Percentiles rank a stretch among this genome's conserved stretches.
Conservation (phyloP, 2,329 filamentous ascomycete genomes). For the Phoma sp. region DNA sequence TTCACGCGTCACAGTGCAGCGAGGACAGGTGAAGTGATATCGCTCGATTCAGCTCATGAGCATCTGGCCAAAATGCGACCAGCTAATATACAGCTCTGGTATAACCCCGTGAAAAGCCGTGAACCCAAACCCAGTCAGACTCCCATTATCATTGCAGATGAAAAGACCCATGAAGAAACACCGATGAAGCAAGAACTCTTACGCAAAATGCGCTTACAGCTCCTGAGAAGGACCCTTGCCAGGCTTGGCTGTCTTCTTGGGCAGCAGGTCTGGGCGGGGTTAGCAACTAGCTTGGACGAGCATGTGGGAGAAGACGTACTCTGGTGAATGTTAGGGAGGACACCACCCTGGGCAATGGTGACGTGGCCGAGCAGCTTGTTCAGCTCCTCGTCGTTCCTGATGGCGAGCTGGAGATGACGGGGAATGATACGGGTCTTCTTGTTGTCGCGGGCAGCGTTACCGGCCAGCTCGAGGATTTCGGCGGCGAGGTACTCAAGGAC, state of each 20-base stretch:
- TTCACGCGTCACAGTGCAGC: neutral
- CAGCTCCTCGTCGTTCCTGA: slow-evolving; percentile 99
- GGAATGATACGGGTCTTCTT: slow-evolving; percentile 99
- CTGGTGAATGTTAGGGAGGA: slow-evolving; percentile 95
- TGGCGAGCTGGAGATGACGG: slow-evolving; percentile 97
- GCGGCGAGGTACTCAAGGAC: slow-evolving; percentile 98
- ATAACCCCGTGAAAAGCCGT: slow-evolving; percentile 58
- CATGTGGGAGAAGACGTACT: slow-evolving; percentile 67
- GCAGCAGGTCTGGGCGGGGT: slow-evolving; percentile 79
- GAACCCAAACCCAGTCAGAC: slow-evolving; percentile 67
- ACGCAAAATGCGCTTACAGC: slow-evolving; percentile 68
- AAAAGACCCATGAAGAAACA: slow-evolving; percentile 61
- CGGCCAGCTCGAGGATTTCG: slow-evolving; percentile 98
- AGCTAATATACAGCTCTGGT: slow-evolving; percentile 69
- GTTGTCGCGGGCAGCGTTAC: slow-evolving; percentile 98
- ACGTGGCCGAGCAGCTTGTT: slow-evolving; percentile 98
- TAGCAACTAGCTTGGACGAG: slow-evolving; percentile 40
- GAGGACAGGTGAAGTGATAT: slow-evolving; percentile 37
- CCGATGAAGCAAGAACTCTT: slow-evolving; percentile 49
- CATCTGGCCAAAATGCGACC: slow-evolving; percentile 55
- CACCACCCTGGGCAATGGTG: slow-evolving; percentile 96
- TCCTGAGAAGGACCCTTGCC: slow-evolving; percentile 94
- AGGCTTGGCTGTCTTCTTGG: slow-evolving; percentile 98
- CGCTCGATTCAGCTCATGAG: slow-evolving; percentile 52
- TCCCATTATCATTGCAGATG: slow-evolving; percentile 77